Evolutionary conservation across 352 stramenopile genomes (phyloP).

Genomic region (Globisporangium orthogonon): DNA sequence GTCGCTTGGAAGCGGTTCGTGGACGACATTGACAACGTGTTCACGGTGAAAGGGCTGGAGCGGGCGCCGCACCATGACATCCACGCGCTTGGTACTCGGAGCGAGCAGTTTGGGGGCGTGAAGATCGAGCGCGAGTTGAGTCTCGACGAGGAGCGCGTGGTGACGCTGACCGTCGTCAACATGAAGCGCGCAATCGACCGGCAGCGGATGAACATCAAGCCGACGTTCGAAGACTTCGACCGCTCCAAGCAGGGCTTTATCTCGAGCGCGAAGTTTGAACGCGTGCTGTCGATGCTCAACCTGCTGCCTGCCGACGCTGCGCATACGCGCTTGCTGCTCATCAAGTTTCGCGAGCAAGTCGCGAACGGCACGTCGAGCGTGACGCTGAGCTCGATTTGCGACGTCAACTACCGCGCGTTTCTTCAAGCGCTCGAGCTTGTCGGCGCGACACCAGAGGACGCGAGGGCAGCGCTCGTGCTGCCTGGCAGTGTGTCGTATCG

Average conservation of each 20-base stretch:
- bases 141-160: slow-evolving; percentile 34
- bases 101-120: slow-evolving; percentile 52
- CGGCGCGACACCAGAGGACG: slow-evolving; percentile 15
- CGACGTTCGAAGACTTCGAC: slow-evolving; percentile 81
- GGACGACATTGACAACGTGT: slow-evolving; percentile 75
- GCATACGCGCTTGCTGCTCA: slow-evolving; percentile 41
- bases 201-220: slow-evolving; percentile 73
- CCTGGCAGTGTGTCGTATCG: slow-evolving; percentile 57
- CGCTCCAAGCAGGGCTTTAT: slow-evolving; percentile 73
- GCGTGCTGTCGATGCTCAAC: slow-evolving; percentile 71
- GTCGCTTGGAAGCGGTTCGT: slow-evolving; percentile 76
- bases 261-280: slow-evolving; percentile 72
- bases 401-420: slow-evolving; percentile 83
- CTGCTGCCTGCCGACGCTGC: slow-evolving; percentile 42
- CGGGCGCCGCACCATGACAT: slow-evolving; percentile 54
- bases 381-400: slow-evolving; percentile 66
- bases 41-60: slow-evolving; percentile 73
- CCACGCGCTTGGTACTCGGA: slow-evolving; percentile 30
- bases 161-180: slow-evolving; percentile 31
- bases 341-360: slow-evolving; percentile 74
- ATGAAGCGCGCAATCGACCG: slow-evolving; percentile 62
- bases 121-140: slow-evolving; percentile 47
- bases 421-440: slow-evolving; percentile 57
- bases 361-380: slow-evolving; percentile 23
- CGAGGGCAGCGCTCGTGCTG: slow-evolving; percentile 21